These are phyloP conservation scores for Phytophthora boehmeriae DNA, from an alignment of 352 stramenopile genomes.

Conservation along the genomic window DNA sequence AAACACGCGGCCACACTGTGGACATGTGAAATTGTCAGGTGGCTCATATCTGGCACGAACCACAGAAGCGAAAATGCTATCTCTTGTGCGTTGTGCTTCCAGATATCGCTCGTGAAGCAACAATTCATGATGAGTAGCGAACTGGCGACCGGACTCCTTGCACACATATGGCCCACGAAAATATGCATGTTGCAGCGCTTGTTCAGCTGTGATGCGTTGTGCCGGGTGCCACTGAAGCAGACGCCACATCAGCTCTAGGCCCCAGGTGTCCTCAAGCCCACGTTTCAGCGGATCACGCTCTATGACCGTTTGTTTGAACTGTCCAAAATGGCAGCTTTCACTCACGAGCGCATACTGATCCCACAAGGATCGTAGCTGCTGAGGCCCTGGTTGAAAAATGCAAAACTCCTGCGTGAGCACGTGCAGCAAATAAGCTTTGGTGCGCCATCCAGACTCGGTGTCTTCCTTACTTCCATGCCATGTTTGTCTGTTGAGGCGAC, in stretches of 20 bases:
- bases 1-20: constrained; percentile 67
- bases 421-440: constrained; percentile 78
- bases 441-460: constrained; percentile 21
- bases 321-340: constrained; percentile 87
- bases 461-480: constrained; percentile 27
- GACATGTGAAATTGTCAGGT: constrained; percentile 57
- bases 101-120: constrained; percentile 69
- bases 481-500: constrained; percentile 24
- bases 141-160: constrained; percentile 54
- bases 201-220: constrained; percentile 80
- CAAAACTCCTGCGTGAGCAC: constrained; percentile 88
- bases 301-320: constrained; percentile 93
- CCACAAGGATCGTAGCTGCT: constrained; percentile 64
- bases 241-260: constrained; percentile 93
- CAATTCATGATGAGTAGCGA: constrained; percentile 71
- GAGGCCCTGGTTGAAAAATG: constrained; percentile 70
- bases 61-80: constrained; percentile 57
- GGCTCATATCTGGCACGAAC: constrained; percentile 60
- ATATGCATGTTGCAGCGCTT: constrained; percentile 87
- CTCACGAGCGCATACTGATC: constrained; percentile 72
- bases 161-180: constrained; percentile 86
- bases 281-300: constrained; percentile 90
- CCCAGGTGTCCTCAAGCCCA: constrained; percentile 83
- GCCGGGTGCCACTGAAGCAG: constrained; percentile 93
- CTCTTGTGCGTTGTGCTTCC: constrained; percentile 45